These are phyloP conservation scores for Penicillium crustosum DNA, from an alignment of 2,329 filamentous ascomycete genomes.

Conservation along the genomic window DNA sequence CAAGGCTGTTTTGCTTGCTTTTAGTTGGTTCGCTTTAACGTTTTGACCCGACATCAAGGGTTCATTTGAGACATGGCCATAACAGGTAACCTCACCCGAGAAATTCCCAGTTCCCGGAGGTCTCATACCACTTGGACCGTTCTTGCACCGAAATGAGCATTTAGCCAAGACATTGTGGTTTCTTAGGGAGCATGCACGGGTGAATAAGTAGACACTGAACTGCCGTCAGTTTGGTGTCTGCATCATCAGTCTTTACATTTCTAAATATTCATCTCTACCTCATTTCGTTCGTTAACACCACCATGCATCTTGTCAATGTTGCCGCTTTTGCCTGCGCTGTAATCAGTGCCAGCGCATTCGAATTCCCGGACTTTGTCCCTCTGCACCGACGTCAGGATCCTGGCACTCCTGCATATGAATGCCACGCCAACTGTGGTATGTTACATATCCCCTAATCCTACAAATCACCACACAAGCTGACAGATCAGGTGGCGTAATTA, in stretches of 20 bases:
- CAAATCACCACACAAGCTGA: background rate
- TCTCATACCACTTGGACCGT: background rate
- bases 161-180: background rate
- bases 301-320: background rate
- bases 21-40: background rate
- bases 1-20: background rate
- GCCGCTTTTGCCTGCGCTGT: slow-evolving; percentile 4
- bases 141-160: background rate
- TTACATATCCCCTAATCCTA: background rate
- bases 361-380: slow-evolving; percentile 4
- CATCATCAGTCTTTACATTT: background rate
- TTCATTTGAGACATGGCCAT: background rate
- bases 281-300: background rate
- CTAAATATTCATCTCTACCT: background rate
- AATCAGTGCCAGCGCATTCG: background rate
- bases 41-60: background rate
- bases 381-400: slow-evolving; percentile 14
- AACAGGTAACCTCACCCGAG: background rate
- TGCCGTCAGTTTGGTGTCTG: background rate
- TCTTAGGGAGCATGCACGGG: background rate
- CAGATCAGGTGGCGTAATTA: background rate
- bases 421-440: slow-evolving; percentile 38
- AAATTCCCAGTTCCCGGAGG: background rate
- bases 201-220: background rate
- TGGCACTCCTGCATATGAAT: slow-evolving; percentile 36